Percentiles rank a stretch among this genome's conserved stretches.
phyloP scores from a whole-genome alignment of 2,329 filamentous ascomycete species.

The Pyrenochaeta sp. region DNA sequence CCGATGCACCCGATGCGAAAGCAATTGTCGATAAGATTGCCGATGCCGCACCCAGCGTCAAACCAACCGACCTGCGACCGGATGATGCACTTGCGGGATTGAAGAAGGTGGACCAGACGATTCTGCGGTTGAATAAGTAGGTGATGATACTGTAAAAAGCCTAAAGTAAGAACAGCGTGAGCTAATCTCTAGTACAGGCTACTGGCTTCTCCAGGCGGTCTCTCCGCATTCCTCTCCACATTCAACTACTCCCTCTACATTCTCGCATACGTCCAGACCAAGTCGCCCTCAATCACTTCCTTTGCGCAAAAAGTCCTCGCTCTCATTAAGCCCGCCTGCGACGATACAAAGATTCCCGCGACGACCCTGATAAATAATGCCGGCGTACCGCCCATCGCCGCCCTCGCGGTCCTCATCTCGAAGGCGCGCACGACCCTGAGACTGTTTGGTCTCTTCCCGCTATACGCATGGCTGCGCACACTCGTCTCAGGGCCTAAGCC shows the following conservation, averaged over 20 bases:
- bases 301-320: constrained; percentile 42
- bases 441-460: constrained; percentile 53
- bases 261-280: constrained; percentile 54
- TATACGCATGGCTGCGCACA: constrained; percentile 56
- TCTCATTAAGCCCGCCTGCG: constrained; percentile 42
- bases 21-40: constrained; percentile 35
- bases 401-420: constrained; percentile 51
- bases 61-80: constrained; percentile 20
- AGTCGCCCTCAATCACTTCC: constrained; percentile 42
- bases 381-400: constrained; percentile 43
- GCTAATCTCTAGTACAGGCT: constrained; percentile 41
- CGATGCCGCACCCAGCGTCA: constrained; percentile 21
- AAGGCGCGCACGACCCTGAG: constrained; percentile 55
- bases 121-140: constrained; percentile 57
- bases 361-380: constrained; percentile 36
- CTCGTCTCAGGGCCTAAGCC: constrained; percentile 52
- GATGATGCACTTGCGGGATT: constrained; percentile 38
- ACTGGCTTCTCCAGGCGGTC: constrained; percentile 54
- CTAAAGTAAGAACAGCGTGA: neutral
- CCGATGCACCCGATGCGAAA: constrained; percentile 46
- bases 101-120: constrained; percentile 48
- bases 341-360: constrained; percentile 32
- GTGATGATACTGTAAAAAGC: neutral
- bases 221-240: constrained; percentile 56
- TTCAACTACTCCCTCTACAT: constrained; percentile 59